A percentile compares a stretch with the other conserved stretches of the same genome.
These are phyloP conservation scores for Fusarium camptoceras DNA, from an alignment of 2,329 filamentous ascomycete genomes.

Conservation along the genomic window DNA sequence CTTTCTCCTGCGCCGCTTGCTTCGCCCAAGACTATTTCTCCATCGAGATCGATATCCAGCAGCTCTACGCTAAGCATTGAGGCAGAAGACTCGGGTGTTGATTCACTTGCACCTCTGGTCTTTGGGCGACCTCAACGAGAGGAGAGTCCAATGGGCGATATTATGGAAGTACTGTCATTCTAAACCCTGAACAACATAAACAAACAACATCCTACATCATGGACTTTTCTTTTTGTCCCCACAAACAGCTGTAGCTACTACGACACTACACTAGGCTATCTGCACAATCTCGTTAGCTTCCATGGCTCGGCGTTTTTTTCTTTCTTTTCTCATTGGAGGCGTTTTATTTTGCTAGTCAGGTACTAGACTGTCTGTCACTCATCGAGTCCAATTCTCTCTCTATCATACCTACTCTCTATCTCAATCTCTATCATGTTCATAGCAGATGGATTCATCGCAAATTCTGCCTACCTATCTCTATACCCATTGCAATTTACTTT, in stretches of 20 bases:
- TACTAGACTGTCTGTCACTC: constrained; percentile 28
- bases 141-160: constrained; percentile 36
- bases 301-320: constrained; percentile 24
- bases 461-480: not conserved
- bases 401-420: constrained; percentile 11
- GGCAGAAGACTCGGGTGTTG: constrained; percentile 30
- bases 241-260: constrained; percentile 1
- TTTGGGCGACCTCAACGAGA: constrained; percentile 36
- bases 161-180: constrained; percentile 38
- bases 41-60: constrained; percentile 39
- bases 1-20: constrained; percentile 28
- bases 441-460: not conserved
- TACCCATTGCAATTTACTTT: not conserved
- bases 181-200: constrained; percentile 12
- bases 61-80: constrained; percentile 38
- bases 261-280: constrained; percentile 9
- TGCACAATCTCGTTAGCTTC: constrained; percentile 23
- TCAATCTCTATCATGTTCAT: not conserved
- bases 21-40: constrained; percentile 25
- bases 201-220: constrained; percentile 1
- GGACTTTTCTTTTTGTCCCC: constrained; percentile 3
- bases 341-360: constrained; percentile 29
- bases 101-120: constrained; percentile 33
- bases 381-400: constrained; percentile 9
- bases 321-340: constrained; percentile 30